These are phyloP conservation scores for Strigomonas galati DNA, from an alignment of 208 protist genomes.

Conservation along the genomic window DNA sequence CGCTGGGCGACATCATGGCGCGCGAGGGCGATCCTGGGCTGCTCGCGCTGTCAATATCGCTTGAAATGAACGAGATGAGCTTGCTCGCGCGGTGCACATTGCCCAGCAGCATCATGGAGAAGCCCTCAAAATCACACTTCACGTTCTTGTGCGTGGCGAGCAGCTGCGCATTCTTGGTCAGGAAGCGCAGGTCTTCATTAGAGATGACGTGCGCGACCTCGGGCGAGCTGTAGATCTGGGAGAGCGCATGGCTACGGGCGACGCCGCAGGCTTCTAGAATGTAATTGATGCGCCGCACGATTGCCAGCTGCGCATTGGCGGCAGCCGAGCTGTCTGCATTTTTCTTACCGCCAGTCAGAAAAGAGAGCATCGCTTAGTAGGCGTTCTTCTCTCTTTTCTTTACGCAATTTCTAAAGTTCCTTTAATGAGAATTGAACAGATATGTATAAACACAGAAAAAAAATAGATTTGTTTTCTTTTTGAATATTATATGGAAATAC, in stretches of 20 bases:
- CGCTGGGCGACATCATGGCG: too few relatives aligned
- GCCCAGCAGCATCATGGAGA: conserved; percentile 5
- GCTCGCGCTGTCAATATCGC: background rate
- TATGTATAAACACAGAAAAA: too few relatives aligned
- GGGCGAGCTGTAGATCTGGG: background rate
- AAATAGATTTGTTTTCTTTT: too few relatives aligned
- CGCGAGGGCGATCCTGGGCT: too few relatives aligned
- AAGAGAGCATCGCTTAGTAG: too few relatives aligned
- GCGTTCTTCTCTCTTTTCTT: too few relatives aligned
- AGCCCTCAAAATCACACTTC: conserved; percentile 3
- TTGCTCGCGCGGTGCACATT: background rate
- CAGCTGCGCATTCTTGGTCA: conserved; percentile 1
- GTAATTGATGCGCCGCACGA: conserved; percentile 2
- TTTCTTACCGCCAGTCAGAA: too few relatives aligned
- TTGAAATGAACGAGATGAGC: conserved; percentile 1
- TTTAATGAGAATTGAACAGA: too few relatives aligned
- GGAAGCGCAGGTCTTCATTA: conserved; percentile 1
- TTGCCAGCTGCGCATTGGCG: too few relatives aligned
- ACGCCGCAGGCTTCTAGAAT: conserved; percentile 3
- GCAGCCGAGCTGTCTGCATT: too few relatives aligned
- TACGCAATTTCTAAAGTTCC: too few relatives aligned
- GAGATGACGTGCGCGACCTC: background rate
- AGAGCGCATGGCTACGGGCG: background rate
- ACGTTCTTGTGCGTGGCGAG: conserved; percentile 1
- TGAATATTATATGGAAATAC: too few relatives aligned